These are phyloP conservation scores for Lathyrus tuberosus DNA, from an alignment of 306 rosid species.

Conservation along the genomic window DNA sequence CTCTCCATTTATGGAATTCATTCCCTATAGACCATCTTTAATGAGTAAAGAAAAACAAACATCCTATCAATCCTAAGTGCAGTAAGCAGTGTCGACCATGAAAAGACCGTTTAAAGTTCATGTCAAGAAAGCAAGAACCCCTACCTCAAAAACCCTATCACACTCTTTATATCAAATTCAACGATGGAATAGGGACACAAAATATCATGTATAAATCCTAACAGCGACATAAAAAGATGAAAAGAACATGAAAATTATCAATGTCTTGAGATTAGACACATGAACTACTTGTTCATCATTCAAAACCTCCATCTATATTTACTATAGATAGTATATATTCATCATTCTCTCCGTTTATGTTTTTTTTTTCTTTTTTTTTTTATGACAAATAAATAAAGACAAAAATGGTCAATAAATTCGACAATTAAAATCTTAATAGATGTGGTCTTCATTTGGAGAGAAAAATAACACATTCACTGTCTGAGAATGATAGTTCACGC, in stretches of 20 bases:
- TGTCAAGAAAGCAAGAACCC: not conserved
- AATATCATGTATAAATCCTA: not conserved
- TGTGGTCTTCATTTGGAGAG: not conserved
- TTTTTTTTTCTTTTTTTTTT: too few species aligned
- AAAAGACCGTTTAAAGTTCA: slow-evolving; percentile 36
- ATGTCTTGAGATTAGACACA: not conserved
- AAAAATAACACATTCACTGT: not conserved
- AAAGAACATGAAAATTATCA: not conserved
- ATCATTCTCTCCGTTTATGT: too few species aligned
- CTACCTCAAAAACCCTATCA: not conserved
- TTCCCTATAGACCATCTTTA: slow-evolving; percentile 21
- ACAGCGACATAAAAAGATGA: not conserved
- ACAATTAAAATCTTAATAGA: not conserved
- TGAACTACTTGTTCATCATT: not conserved
- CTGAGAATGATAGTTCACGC: slow-evolving; percentile 15
- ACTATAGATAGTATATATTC: too few species aligned
- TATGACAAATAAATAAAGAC: too few species aligned
- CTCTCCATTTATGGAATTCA: too few species aligned
- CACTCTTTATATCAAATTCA: slow-evolving; percentile 24
- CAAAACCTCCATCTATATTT: not conserved
- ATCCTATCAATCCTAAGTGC: slow-evolving; percentile 35
- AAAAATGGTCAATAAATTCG: too few species aligned
- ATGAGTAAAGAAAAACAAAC: slow-evolving; percentile 27
- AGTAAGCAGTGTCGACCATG: slow-evolving; percentile 31
- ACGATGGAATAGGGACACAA: not conserved